Percentiles rank a stretch among this genome's conserved stretches.
Evolutionary conservation across 2,329 filamentous ascomycete genomes (phyloP).

Genomic region (Botryosphaeria dothidea): DNA sequence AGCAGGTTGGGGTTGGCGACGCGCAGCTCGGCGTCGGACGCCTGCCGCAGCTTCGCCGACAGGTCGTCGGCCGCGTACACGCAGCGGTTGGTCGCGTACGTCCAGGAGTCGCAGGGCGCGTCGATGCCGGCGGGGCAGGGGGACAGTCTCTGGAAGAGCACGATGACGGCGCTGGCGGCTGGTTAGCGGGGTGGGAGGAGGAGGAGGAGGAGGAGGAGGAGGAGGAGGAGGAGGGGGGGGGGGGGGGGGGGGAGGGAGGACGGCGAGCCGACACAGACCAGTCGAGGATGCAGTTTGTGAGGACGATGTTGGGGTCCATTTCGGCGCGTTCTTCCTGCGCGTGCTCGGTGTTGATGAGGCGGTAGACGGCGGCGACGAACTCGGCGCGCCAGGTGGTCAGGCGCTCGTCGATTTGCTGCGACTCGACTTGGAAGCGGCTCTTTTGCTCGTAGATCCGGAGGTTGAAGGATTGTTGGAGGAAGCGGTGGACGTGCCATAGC

Average conservation of each 20-base stretch:
- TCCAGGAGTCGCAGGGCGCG: constrained; percentile 27
- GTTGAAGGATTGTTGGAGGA: constrained; percentile 29
- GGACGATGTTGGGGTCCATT: constrained; percentile 29
- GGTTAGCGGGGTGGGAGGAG: not conserved
- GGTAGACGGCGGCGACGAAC: constrained; percentile 25
- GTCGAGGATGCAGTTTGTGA: constrained; percentile 29
- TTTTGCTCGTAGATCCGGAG: constrained; percentile 26
- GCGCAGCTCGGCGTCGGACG: constrained; percentile 25
- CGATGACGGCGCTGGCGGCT: constrained; percentile 25
- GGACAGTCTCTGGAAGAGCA: constrained; percentile 27
- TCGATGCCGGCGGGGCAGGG: constrained; percentile 25
- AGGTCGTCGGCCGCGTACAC: constrained; percentile 30
- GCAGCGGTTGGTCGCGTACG: constrained; percentile 30
- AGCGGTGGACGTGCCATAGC: constrained; percentile 29
- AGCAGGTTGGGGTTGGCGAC: constrained; percentile 28
- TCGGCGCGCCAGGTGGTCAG: constrained; percentile 28
- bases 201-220: not conserved
- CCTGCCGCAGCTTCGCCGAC: constrained; percentile 25
- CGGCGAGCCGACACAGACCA: constrained; percentile 21
- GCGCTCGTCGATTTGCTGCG: constrained; percentile 28
- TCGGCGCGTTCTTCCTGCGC: constrained; percentile 22
- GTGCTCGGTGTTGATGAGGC: constrained; percentile 20
- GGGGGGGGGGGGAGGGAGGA: not conserved
- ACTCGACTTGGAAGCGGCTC: constrained; percentile 28
- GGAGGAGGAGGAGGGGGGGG: not conserved